phyloP scores from a whole-genome alignment of 2,329 filamentous ascomycete species.

The Pezicula radicicola region DNA sequence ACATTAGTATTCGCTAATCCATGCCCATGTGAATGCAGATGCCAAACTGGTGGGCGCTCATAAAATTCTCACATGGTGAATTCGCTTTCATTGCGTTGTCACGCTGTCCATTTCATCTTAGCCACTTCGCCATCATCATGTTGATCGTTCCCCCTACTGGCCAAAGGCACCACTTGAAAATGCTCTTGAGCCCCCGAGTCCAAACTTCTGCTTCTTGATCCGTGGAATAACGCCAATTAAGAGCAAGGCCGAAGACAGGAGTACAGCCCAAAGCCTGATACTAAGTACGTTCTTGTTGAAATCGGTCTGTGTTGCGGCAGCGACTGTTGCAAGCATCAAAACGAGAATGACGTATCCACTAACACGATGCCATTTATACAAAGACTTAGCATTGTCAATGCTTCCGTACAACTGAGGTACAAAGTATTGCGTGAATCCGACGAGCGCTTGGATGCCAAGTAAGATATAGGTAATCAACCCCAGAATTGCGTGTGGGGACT shows the following conservation, averaged over 20 bases:
- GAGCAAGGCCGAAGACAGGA: conserved; percentile 63
- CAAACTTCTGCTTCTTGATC: conserved; percentile 80
- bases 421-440: conserved; percentile 83
- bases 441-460: conserved; percentile 68
- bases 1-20: no score
- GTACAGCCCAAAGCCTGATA: conserved; percentile 73
- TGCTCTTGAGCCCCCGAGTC: conserved; percentile 36
- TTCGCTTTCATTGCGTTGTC: no score
- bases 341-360: conserved; percentile 72
- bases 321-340: conserved; percentile 70
- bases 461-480: conserved; percentile 73
- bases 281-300: conserved; percentile 68
- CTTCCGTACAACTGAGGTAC: conserved; percentile 73
- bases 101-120: background rate
- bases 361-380: conserved; percentile 88
- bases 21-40: no score
- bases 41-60: no score
- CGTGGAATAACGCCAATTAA: conserved; percentile 72
- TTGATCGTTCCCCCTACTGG: conserved; percentile 3
- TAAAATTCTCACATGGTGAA: no score
- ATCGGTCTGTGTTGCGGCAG: conserved; percentile 71
- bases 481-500: conserved; percentile 76
- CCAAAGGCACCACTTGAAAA: conserved; percentile 12
- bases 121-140: background rate
- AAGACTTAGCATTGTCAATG: conserved; percentile 71